Evolutionary conservation across 306 rosid species (phyloP).

Genomic region (Dalbergia cultrata): DNA sequence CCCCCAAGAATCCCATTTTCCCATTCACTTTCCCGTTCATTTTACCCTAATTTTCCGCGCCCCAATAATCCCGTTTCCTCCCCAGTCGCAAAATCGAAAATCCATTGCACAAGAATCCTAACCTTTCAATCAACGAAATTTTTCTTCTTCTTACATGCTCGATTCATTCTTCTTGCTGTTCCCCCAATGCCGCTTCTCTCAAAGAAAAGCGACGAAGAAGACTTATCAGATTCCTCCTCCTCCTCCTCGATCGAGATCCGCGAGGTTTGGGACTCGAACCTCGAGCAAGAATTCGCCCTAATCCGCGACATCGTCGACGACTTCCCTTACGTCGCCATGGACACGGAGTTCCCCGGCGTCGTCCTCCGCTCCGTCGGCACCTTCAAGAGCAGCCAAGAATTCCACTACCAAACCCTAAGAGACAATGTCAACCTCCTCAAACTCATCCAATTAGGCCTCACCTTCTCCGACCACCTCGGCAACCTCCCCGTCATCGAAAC

Average conservation of each 20-base stretch:
- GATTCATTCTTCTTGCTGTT: neutral
- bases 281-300: constrained; percentile 56
- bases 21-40: no score
- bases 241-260: constrained; percentile 53
- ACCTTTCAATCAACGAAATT: neutral
- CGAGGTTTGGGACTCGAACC: constrained; percentile 64
- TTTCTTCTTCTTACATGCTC: neutral
- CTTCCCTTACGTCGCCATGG: constrained; percentile 63
- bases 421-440: constrained; percentile 62
- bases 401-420: constrained; percentile 64
- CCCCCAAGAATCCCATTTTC: neutral
- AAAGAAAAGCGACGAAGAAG: constrained; percentile 40
- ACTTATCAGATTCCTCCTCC: no score
- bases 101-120: neutral
- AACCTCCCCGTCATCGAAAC: constrained; percentile 50
- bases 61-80: neutral
- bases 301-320: constrained; percentile 59
- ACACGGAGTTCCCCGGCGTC: constrained; percentile 63
- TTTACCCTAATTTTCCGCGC: neutral
- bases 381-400: constrained; percentile 58
- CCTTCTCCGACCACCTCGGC: constrained; percentile 61
- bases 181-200: constrained; percentile 46
- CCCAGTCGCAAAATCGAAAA: no score
- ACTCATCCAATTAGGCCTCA: constrained; percentile 60
- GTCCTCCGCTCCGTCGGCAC: constrained; percentile 61